phyloP scores from a whole-genome alignment of 2,329 filamentous ascomycete species.

The Colletotrichum higginsianum region DNA sequence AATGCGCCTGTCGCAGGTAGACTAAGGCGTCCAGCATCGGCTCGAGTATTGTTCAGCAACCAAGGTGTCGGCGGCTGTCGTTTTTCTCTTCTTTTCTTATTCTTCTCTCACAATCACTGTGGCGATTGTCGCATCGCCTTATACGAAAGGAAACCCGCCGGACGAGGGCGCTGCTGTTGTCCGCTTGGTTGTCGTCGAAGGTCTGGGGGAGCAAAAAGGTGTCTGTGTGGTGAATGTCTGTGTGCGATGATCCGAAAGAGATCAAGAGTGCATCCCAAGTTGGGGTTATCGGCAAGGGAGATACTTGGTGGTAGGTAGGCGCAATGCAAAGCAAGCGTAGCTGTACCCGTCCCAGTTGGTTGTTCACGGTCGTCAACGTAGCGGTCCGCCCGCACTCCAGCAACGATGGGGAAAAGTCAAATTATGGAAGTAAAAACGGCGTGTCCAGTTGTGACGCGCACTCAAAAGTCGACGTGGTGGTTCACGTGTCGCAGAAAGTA shows the following conservation, averaged over 20 bases:
- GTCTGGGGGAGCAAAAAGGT: slow-evolving; percentile 10
- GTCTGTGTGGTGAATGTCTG: slow-evolving; percentile 41
- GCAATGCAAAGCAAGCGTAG: slow-evolving; percentile 19
- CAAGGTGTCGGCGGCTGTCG: not conserved
- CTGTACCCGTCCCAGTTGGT: slow-evolving; percentile 12
- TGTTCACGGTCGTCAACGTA: slow-evolving; percentile 13
- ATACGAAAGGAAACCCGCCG: not conserved
- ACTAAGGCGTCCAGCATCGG: slow-evolving; percentile 29
- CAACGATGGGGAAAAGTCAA: slow-evolving; percentile 14
- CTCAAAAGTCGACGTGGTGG: slow-evolving; percentile 20
- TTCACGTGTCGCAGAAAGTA: slow-evolving; percentile 36
- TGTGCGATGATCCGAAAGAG: slow-evolving; percentile 35
- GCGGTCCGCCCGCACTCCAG: slow-evolving; percentile 18
- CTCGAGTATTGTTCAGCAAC: slow-evolving; percentile 10
- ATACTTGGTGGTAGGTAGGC: not conserved
- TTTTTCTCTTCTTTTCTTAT: not conserved
- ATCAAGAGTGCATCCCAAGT: slow-evolving; percentile 37
- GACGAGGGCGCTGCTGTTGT: not conserved
- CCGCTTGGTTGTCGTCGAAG: slow-evolving; percentile 21
- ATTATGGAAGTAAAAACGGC: slow-evolving; percentile 8
- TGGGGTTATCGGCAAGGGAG: slow-evolving; percentile 12
- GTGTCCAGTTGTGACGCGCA: slow-evolving; percentile 22
- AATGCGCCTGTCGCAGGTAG: slow-evolving; percentile 43
- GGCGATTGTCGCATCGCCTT: slow-evolving; percentile 21
- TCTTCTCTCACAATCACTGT: slow-evolving; percentile 2